Base-by-base conservation (phyloP, 2,329 filamentous ascomycete species). In the Colletotrichum tanaceti region DNA sequence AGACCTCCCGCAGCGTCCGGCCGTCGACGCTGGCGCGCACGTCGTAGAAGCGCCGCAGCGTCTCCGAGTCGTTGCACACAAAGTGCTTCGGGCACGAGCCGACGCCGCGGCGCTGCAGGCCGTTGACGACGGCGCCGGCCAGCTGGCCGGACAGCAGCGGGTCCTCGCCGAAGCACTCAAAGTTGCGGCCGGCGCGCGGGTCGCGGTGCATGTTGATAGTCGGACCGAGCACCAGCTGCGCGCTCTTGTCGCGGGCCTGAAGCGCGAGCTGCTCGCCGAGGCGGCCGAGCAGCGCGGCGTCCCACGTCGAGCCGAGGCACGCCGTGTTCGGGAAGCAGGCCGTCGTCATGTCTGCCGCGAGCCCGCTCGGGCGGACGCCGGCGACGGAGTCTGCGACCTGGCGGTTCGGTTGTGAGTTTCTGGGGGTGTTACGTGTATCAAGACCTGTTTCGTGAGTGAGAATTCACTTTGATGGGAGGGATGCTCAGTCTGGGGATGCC, bases 151-250 rank as follows among this genome's bases (percentile, higher is more conserved):
- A 77, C 2, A 83, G 73, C 18, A 83, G 73, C n/a, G 81, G 81
- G 65, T 84, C 82, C 68, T 83, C 79, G 32, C 77, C 79, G 53
- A 82, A 75, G 58, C 78, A 80, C 71, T 84, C 82, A 63, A 83
- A 83, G 39, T 80, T 80, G 58, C 81, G 73, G n/a, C 81, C 81
- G 5, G 77, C 81, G 6, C 82, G 75, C 0, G 81, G 81, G 5
- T 78, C 79, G 10, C 81, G 76, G 50, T 82, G 81, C 52, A 82
- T 81, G 72, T 79, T 83, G 68, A 84, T 80, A 0, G 82, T 85
- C 4, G 91, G 91, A 7, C 90, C 91, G 16, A 93, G 83, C 71
- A 90, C 86, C 11, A 92, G 85, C 75, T 93, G 90, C n/a, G 90
- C 84, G 68, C 91, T 90, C 79, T 93, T 93, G 61, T 73, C 70